These are phyloP conservation scores for Brachypodium distachyon DNA, from an alignment of 202 grass and related monocot species.

Conservation along the genomic window DNA sequence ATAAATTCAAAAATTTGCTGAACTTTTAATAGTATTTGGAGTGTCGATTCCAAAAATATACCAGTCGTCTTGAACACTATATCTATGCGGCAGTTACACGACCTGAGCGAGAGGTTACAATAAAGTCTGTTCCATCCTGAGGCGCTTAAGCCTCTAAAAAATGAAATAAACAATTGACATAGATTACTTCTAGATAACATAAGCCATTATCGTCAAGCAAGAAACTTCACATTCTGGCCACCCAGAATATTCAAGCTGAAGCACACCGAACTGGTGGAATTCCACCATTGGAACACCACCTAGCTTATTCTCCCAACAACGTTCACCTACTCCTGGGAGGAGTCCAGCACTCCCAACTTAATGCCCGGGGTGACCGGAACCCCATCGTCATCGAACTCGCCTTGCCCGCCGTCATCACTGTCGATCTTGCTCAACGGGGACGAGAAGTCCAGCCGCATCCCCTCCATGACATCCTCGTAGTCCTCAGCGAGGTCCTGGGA, in stretches of 20 bases:
- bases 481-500: conserved; percentile 57
- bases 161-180: background rate
- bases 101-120: no score
- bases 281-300: conserved; percentile 18
- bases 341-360: background rate
- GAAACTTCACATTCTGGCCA: background rate
- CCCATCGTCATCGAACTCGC: background rate
- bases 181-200: background rate
- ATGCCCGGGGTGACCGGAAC: conserved; percentile 6
- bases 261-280: background rate
- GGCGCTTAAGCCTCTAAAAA: background rate
- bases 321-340: background rate
- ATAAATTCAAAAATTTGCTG: no score
- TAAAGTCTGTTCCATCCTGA: background rate
- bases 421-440: conserved; percentile 39
- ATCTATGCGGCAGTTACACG: background rate
- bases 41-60: no score
- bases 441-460: conserved; percentile 60
- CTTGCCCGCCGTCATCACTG: conserved; percentile 4
- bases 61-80: background rate
- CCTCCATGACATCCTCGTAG: conserved; percentile 65
- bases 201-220: background rate
- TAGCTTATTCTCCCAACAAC: background rate
- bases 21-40: no score
- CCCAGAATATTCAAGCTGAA: conserved; percentile 11